phyloP scores from a whole-genome alignment of 2,329 filamentous ascomycete genomes.

The Diaporthe nobilis region DNA sequence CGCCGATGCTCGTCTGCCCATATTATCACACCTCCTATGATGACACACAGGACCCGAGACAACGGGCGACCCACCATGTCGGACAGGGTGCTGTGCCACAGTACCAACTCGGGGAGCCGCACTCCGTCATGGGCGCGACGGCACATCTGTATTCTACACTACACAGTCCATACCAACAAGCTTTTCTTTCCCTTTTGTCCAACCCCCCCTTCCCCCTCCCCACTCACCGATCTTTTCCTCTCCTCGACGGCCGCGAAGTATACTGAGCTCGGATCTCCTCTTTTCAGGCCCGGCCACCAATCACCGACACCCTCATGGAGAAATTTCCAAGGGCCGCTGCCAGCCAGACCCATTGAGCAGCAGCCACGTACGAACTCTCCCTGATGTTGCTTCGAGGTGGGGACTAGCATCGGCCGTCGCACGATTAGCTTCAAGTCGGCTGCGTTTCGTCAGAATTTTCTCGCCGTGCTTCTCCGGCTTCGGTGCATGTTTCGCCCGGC shows the following conservation, averaged over 20 bases:
- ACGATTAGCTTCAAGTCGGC: conserved; percentile 44
- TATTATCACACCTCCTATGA: conserved; percentile 17
- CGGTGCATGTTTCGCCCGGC: conserved; percentile 32
- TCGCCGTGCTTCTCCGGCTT: conserved; percentile 41
- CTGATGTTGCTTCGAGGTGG: conserved; percentile 48
- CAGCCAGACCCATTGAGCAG: conserved; percentile 49
- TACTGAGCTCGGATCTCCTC: conserved; percentile 35
- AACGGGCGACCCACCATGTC: conserved; percentile 36
- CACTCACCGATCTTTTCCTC: conserved; percentile 29
- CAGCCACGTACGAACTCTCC: conserved; percentile 51
- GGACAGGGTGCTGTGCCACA: conserved; percentile 20
- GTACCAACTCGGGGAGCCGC: conserved; percentile 35
- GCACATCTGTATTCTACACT: conserved; percentile 31
- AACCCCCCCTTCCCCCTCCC: neutral
- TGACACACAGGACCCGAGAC: conserved; percentile 32
- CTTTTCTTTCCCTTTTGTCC: conserved; percentile 4
- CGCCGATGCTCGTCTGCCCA: conserved; percentile 8
- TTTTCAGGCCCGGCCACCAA: conserved; percentile 34
- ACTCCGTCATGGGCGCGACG: conserved; percentile 21
- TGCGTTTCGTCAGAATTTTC: conserved; percentile 42
- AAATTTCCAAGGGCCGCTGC: conserved; percentile 30
- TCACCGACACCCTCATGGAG: conserved; percentile 35
- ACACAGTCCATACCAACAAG: conserved; percentile 40
- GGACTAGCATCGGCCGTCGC: conserved; percentile 46
- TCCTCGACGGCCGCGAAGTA: conserved; percentile 22